Evolutionary conservation across 1,139 yeast genomes (phyloP).

Genomic region (Kodamaea alishanica): DNA sequence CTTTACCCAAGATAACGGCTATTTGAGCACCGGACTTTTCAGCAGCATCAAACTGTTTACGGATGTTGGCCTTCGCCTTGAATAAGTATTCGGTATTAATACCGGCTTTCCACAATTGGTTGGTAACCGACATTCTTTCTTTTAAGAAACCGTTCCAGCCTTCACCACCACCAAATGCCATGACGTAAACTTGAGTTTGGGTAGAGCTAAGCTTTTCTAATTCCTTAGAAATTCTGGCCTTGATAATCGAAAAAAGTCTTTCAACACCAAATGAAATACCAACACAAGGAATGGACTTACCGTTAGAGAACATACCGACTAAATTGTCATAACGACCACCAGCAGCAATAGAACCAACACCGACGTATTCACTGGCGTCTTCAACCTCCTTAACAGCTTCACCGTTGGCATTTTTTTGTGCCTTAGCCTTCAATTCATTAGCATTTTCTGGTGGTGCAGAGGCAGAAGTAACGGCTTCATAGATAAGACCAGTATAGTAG

Average conservation of each 20-base stretch:
- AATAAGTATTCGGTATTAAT: constrained; percentile 87
- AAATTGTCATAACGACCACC: constrained; percentile 97
- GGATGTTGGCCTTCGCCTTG: constrained; percentile 88
- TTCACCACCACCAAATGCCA: constrained; percentile 98
- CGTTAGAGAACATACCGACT: constrained; percentile 94
- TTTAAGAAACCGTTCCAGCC: constrained; percentile 89
- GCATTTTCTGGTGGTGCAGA: constrained; percentile 92
- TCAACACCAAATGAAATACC: constrained; percentile 97
- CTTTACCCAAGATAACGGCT: constrained; percentile 93
- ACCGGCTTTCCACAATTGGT: constrained; percentile 81
- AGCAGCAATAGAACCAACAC: constrained; percentile 97
- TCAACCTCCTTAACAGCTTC: constrained; percentile 74
- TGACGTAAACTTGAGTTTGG: constrained; percentile 86
- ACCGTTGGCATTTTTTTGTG: constrained; percentile 31
- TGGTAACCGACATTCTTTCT: constrained; percentile 86
- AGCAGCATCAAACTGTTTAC: constrained; percentile 96
- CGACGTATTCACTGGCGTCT: constrained; percentile 94
- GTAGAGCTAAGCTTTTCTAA: constrained; percentile 65
- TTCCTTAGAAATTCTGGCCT: constrained; percentile 61
- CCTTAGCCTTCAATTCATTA: constrained; percentile 56
- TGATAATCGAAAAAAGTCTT: constrained; percentile 84
- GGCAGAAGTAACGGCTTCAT: constrained; percentile 91
- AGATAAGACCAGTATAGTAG: constrained; percentile 93
- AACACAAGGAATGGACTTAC: constrained; percentile 93
- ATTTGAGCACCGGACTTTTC: constrained; percentile 89